These are phyloP conservation scores for Pluteus cervinus DNA, from an alignment of 768 basidiomycete genomes.

Conservation along the genomic window DNA sequence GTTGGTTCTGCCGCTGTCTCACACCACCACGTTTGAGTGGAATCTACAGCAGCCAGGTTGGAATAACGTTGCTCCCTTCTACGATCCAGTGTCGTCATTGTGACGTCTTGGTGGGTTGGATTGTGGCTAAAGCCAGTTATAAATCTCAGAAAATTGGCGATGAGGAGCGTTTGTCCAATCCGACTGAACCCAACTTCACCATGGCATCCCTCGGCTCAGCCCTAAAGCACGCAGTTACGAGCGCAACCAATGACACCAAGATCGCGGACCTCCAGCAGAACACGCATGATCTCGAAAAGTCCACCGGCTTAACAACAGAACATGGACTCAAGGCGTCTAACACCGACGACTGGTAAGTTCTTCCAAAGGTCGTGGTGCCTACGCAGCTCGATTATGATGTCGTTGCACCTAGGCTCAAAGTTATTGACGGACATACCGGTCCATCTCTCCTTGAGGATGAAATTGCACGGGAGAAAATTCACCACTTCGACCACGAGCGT, in stretches of 20 bases:
- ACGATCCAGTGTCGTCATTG: no score
- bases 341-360: constrained; percentile 58
- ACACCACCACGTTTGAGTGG: no score
- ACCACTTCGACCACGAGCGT: constrained; percentile 81
- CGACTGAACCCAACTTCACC: no score
- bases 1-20: no score
- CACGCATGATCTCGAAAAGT: constrained; percentile 21
- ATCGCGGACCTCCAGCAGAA: constrained; percentile 25
- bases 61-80: no score
- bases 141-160: no score
- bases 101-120: no score
- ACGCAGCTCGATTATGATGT: constrained; percentile 1
- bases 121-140: no score
- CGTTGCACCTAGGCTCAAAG: constrained; percentile 43
- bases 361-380: neutral
- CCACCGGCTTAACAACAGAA: constrained; percentile 49
- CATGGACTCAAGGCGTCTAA: constrained; percentile 52
- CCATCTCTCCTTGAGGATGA: constrained; percentile 78
- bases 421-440: constrained; percentile 45
- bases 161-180: no score
- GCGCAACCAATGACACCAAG: constrained; percentile 24
- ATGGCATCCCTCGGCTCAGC: constrained; percentile 17
- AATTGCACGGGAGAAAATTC: constrained; percentile 68
- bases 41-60: no score
- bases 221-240: constrained; percentile 19